Percentiles rank a stretch among this genome's conserved stretches.
Evolutionary conservation across 306 rosid genomes (phyloP).

Genomic region (Canavalia ensiformis): DNA sequence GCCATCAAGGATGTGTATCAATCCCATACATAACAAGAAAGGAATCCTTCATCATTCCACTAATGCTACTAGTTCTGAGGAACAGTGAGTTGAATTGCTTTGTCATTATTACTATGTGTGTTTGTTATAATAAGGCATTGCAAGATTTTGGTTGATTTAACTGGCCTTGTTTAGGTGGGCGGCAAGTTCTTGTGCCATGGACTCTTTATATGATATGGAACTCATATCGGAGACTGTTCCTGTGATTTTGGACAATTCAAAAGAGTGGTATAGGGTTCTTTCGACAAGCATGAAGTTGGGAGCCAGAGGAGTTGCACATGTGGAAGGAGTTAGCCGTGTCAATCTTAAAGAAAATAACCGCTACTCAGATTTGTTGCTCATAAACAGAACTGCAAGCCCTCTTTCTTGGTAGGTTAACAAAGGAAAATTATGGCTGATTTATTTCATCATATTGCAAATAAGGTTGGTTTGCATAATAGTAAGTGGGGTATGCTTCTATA

Average conservation of each 20-base stretch:
- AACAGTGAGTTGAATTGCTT: constrained; percentile 59
- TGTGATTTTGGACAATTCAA: constrained; percentile 90
- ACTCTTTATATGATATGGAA: constrained; percentile 79
- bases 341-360: constrained; percentile 69
- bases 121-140: not conserved
- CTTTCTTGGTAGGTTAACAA: constrained; percentile 26
- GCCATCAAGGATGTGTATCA: constrained; percentile 97
- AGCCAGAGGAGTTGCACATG: constrained; percentile 76
- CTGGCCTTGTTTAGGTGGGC: constrained; percentile 69
- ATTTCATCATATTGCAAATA: constrained; percentile 29
- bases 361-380: constrained; percentile 77
- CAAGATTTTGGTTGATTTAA: constrained; percentile 15
- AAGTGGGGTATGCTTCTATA: constrained; percentile 26
- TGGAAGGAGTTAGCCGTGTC: constrained; percentile 64
- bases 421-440: constrained; percentile 17
- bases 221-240: constrained; percentile 79
- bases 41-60: constrained; percentile 76
- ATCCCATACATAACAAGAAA: constrained; percentile 89
- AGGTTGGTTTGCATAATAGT: constrained; percentile 6
- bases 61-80: constrained; percentile 71
- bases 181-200: constrained; percentile 86
- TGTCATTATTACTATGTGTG: not conserved
- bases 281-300: constrained; percentile 86
- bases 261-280: constrained; percentile 77
- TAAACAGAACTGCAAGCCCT: constrained; percentile 66